Base-by-base conservation (phyloP, 2,329 filamentous ascomycete species). In the Clonostachys chloroleuca region DNA sequence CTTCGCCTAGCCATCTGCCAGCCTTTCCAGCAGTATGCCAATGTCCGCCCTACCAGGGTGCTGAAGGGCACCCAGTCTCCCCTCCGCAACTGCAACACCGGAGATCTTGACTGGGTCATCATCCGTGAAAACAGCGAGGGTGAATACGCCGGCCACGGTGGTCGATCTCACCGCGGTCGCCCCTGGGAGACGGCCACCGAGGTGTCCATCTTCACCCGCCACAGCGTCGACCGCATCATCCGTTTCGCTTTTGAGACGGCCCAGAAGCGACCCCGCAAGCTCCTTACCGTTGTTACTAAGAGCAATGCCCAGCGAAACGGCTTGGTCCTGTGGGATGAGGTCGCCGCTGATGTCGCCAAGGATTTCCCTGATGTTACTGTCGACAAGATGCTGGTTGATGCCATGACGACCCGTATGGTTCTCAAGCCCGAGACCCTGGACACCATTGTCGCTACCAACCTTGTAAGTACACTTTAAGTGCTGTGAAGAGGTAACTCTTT, bases 241-340 rank as follows among this genome's bases (percentile, higher is more conserved):
- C 74, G 80, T 1, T 85, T 85, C 49, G 80, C 81, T 0, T 86
- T 84, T 52, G 77, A 84, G 59, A 75, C 72, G 5, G 82, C 82
- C 0, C 74, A 71, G 51, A 74, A 69, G 53, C 65, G 82, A 4
- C 77, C 77, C 0, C 69, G 76, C 39, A 84, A 81, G 64, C 65
- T 75, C 12, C 56, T 86, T 34, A 85, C 81, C 0, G 75, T 84
- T 2, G 82, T 85, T 4, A 84, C 81, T 0, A 86, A 86, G 65
- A 81, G 77, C 41, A 86, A 86, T 57, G 81, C 81, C 0, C 81
- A 84, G 61, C 69, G 81, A 0, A 83, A 84, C 46, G 81, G 82
- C 0, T 83, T 86, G 81, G 82, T 86, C 1, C 72, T 86, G 49
- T 86, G 82, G 83, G 82, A 86, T 55, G 80, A 84, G 54, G 72